Conservation (phyloP, 495 filamentous ascomycete genomes). For the Neurospora pannonica region DNA sequence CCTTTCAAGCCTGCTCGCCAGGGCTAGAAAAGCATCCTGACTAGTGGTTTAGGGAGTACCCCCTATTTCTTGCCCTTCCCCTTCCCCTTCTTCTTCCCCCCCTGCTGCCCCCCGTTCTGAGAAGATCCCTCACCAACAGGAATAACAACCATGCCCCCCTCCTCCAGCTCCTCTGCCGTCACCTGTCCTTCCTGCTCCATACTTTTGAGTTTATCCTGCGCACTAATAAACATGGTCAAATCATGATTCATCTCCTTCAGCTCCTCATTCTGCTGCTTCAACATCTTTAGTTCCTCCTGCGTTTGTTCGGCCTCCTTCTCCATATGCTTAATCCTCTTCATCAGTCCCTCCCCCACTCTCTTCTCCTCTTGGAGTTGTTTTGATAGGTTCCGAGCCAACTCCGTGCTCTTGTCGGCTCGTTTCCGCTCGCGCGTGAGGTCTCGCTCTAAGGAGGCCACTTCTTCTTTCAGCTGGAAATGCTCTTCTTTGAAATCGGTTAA, state of each 20-base stretch:
- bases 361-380: conserved; percentile 83
- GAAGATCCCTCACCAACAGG: conserved; percentile 22
- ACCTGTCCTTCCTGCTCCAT: conserved; percentile 52
- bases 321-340: conserved; percentile 65
- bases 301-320: conserved; percentile 46
- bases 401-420: conserved; percentile 58
- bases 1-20: no score
- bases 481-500: conserved; percentile 43
- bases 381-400: conserved; percentile 65
- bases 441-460: conserved; percentile 58
- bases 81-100: conserved; percentile 44
- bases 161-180: conserved; percentile 42
- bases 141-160: conserved; percentile 40
- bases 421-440: conserved; percentile 59
- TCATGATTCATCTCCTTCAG: conserved; percentile 84
- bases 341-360: conserved; percentile 64
- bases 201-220: conserved; percentile 70
- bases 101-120: neutral
- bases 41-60: no score
- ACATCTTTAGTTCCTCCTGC: conserved; percentile 32
- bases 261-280: conserved; percentile 49
- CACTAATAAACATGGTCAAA: conserved; percentile 78
- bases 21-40: no score
- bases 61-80: conserved; percentile 31
- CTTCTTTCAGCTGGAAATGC: conserved; percentile 44